Evolutionary conservation across 164 flowering plant species (phyloP).

Genomic region (Annona cherimola): DNA sequence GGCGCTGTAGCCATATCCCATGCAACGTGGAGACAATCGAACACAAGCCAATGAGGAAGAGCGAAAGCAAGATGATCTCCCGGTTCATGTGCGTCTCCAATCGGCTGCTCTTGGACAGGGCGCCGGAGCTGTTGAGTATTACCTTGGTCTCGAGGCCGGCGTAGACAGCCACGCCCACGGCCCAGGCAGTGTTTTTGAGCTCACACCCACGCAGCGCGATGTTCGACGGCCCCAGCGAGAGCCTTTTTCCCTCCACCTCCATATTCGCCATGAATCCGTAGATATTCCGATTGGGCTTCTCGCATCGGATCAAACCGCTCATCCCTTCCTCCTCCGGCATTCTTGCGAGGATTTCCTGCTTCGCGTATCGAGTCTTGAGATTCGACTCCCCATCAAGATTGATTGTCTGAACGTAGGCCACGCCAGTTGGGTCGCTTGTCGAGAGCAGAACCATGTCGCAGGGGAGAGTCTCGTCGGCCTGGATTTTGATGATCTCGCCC

Average conservation of each 20-base stretch:
- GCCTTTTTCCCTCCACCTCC: constrained; percentile 78
- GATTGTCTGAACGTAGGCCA: constrained; percentile 90
- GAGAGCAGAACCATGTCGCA: constrained; percentile 90
- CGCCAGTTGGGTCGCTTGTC: constrained; percentile 91
- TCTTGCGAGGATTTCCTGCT: constrained; percentile 78
- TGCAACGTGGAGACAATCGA: constrained; percentile 54
- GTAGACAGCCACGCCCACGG: constrained; percentile 81
- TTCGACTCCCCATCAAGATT: constrained; percentile 98
- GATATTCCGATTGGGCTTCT: constrained; percentile 88
- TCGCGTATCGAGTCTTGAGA: constrained; percentile 92
- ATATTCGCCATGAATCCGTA: constrained; percentile 90
- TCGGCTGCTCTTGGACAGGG: constrained; percentile 92
- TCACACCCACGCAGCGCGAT: constrained; percentile 92
- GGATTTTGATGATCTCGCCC: constrained; percentile 72
- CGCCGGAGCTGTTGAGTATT: constrained; percentile 94
- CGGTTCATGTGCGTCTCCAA: constrained; percentile 84
- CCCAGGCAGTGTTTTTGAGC: constrained; percentile 89
- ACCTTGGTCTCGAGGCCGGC: constrained; percentile 90
- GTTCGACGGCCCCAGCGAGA: constrained; percentile 93
- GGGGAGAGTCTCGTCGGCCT: constrained; percentile 71
- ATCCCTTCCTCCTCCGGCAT: constrained; percentile 49
- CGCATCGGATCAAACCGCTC: constrained; percentile 74
- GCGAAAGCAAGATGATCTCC: constrained; percentile 74
- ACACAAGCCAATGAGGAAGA: constrained; percentile 65
- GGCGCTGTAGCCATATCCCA: constrained; percentile 71